These are phyloP conservation scores for Metschnikowia drakensbergensis DNA, from an alignment of 805 yeast species.

Conservation along the genomic window DNA sequence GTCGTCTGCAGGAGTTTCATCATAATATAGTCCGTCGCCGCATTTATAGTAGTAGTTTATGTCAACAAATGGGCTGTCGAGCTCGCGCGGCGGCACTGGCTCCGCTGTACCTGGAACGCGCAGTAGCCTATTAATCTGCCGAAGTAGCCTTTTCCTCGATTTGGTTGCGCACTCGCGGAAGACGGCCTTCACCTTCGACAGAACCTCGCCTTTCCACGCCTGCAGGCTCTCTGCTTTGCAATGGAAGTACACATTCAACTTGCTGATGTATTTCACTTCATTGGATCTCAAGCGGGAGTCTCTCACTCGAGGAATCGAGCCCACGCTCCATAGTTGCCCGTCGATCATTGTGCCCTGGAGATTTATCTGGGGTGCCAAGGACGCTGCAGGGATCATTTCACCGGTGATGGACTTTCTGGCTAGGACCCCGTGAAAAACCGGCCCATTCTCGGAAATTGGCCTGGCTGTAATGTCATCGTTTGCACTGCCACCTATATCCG, in stretches of 20 bases:
- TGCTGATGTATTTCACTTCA: conserved; percentile 29
- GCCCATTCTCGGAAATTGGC: background rate
- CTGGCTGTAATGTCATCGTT: no score
- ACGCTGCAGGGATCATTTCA: conserved; percentile 6
- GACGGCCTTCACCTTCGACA: conserved; percentile 33
- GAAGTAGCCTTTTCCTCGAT: conserved; percentile 35
- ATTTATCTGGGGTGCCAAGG: conserved; percentile 8
- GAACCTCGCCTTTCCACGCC: conserved; percentile 11
- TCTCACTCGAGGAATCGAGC: conserved; percentile 44
- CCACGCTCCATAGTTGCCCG: conserved; percentile 24
- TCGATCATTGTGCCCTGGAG: conserved; percentile 7
- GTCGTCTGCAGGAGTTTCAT: conserved; percentile 50
- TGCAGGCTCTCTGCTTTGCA: conserved; percentile 22
- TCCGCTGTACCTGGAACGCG: conserved; percentile 3
- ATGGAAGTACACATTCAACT: conserved; percentile 36
- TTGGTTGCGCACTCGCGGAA: conserved; percentile 41
- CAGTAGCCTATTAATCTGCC: conserved; percentile 29
- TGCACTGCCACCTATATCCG: background rate
- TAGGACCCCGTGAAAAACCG: background rate
- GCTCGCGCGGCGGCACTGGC: background rate
- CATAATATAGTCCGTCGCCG: conserved; percentile 52
- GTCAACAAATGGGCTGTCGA: conserved; percentile 13
- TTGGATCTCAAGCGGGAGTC: conserved; percentile 10
- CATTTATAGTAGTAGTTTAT: conserved; percentile 36
- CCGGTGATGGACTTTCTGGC: conserved; percentile 8